Evolutionary conservation across 345 rosid genomes (phyloP).

Genomic region (Melastoma malabathricum): DNA sequence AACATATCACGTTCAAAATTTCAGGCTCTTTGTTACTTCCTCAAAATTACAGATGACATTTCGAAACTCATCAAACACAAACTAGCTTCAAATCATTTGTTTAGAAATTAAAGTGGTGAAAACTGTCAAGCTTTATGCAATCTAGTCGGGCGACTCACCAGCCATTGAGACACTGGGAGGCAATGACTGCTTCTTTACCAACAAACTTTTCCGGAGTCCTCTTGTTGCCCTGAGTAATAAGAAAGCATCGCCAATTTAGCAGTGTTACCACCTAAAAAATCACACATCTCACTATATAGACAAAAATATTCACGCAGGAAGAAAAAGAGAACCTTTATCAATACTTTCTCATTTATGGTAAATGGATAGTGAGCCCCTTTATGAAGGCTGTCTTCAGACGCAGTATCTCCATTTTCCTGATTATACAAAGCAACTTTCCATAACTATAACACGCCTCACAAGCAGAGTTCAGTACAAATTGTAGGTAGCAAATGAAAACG

Average conservation of each 20-base stretch:
- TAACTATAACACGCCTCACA: neutral
- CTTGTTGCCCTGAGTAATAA: conserved; percentile 62
- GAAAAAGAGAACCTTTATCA: conserved; percentile 54
- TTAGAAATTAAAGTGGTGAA: neutral
- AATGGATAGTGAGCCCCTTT: conserved; percentile 86
- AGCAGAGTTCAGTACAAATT: too few species aligned
- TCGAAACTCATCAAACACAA: neutral
- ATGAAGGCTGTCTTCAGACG: conserved; percentile 46
- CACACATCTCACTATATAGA: conserved; percentile 2
- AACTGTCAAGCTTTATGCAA: neutral
- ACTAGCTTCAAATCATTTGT: too few species aligned
- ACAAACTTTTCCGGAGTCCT: conserved; percentile 94
- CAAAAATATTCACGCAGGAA: neutral
- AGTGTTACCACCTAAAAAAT: neutral
- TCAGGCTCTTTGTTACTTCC: too few species aligned
- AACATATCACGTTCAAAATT: neutral
- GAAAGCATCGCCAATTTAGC: conserved; percentile 4
- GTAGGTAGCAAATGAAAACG: too few species aligned
- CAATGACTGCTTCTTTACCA: conserved; percentile 91
- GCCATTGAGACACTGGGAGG: conserved; percentile 98
- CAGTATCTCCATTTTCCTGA: conserved; percentile 71
- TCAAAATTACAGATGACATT: neutral
- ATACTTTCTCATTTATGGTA: conserved; percentile 83
- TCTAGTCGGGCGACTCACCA: conserved; percentile 39
- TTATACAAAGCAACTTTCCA: neutral